Evolutionary conservation across 164 flowering plant genomes (phyloP), one percentile per base, ranked within the genome.

Genomic region (Cinnamomum micranthum): DNA sequence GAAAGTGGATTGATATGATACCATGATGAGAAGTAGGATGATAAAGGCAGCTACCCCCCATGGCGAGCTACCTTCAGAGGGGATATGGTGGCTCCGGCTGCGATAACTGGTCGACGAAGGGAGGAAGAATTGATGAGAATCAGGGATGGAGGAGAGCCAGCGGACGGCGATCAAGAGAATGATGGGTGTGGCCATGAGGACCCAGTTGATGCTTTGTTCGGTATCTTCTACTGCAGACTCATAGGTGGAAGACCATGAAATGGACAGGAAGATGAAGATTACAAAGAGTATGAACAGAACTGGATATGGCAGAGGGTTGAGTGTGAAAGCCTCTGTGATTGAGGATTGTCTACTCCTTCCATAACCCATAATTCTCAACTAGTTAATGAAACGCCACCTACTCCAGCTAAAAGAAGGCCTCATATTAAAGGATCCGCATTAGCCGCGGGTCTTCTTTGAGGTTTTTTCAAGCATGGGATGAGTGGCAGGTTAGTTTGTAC

Each of bases 281-380:
- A 94, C 83, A 13, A 83, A 84, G 2, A 92, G 74, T 51, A 94
- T 80, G 24, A 94, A 79, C 0, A 94, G 82, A n/a, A 91, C 94
- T 1, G 94, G 96, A 71, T 87, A 91, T 11, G 98, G 98, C 9
- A 91, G 79, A 65, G 96, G 97, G 51, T 67, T 85, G 47, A 92
- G 82, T 7, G 90, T 78, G 73, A 91, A 86, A 3, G 70, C 86
- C 7, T 90, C 90, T 15, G 85, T 68, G 55, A 90, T 59, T 3
- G 91, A 84, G 50, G 84, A 80, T 35, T 75, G 74, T 78, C 76
- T 76, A 72, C 85, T 83, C 60, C 81, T 77, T 71, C 73, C 47
- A 62, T 85, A 83, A 10, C 28, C 81, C 83, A 81, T 81, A 6
- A 41, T 41, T 41, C 11, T 41, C 47, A 7, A 41, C 47, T 41